Percentiles rank a stretch among this genome's conserved stretches.
These are phyloP conservation scores for Taphrina flavorubra DNA, from an alignment of 1,139 yeast genomes.

Conservation along the genomic window DNA sequence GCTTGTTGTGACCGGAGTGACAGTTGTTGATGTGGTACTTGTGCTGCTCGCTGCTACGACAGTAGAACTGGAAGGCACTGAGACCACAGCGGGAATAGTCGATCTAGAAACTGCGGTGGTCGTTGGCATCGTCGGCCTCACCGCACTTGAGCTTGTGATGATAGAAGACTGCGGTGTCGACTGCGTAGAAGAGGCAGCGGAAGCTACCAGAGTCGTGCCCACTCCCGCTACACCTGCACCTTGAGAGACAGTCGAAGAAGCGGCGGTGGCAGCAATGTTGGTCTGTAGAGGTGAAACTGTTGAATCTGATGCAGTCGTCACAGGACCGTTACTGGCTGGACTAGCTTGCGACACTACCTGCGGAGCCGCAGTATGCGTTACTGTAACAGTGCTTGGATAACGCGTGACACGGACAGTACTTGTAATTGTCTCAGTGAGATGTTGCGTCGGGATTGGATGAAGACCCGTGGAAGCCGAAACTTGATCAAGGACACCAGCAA, in stretches of 20 bases:
- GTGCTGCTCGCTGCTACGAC: too few species aligned
- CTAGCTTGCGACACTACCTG: not conserved
- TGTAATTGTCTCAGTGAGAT: not conserved
- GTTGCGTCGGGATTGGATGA: too few species aligned
- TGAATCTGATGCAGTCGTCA: too few species aligned
- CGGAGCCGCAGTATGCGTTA: conserved; percentile 1
- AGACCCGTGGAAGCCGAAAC: not conserved
- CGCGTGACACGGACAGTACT: conserved; percentile 15
- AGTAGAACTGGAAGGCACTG: not conserved
- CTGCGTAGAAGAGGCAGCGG: too few species aligned
- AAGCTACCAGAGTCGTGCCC: not conserved
- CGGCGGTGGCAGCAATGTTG: not conserved
- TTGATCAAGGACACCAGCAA: conserved; percentile 16
- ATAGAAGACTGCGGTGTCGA: not conserved
- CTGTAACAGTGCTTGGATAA: conserved; percentile 10
- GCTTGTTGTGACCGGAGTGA: not conserved
- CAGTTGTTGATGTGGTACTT: too few species aligned
- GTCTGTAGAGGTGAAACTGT: too few species aligned
- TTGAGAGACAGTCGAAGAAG: not conserved
- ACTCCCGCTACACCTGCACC: not conserved
- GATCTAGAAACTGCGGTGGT: not conserved
- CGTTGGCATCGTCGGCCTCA: not conserved
- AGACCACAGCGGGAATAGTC: not conserved
- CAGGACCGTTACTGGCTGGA: not conserved
- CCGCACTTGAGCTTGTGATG: not conserved